These are phyloP conservation scores for Ganoderma resinaceum DNA, from an alignment of 1,284 basidiomycete species.

Conservation along the genomic window DNA sequence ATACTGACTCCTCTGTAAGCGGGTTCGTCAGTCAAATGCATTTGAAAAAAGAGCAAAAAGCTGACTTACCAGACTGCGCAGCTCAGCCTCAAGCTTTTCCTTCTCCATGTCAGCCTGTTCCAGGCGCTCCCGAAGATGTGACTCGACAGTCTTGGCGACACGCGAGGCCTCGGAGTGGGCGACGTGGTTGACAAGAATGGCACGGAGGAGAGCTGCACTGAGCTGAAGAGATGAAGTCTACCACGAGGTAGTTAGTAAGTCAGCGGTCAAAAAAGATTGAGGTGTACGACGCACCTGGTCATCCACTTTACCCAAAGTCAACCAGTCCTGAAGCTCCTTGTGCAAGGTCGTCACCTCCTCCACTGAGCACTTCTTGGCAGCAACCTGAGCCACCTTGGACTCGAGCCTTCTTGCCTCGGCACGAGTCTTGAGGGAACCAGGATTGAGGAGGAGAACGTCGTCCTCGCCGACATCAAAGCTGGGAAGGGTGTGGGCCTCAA, in stretches of 20 bases:
- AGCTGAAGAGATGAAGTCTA: conserved; percentile 67
- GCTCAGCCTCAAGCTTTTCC: conserved; percentile 68
- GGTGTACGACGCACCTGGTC: conserved; percentile 58
- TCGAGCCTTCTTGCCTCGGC: conserved; percentile 72
- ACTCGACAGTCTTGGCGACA: conserved; percentile 65
- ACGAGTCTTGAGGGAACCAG: conserved; percentile 53
- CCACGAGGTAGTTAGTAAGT: conserved; percentile 3
- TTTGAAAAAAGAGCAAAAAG: conserved; percentile 29
- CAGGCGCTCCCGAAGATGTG: conserved; percentile 63
- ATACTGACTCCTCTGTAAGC: conserved; percentile 61
- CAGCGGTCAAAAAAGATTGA: conserved; percentile 22
- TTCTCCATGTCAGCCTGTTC: conserved; percentile 66
- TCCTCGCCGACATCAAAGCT: conserved; percentile 48
- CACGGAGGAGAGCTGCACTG: conserved; percentile 65
- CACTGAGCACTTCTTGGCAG: conserved; percentile 84
- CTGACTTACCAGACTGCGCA: conserved; percentile 66
- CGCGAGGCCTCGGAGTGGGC: conserved; percentile 78
- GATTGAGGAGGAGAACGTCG: conserved; percentile 48
- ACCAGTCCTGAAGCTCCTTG: conserved; percentile 76
- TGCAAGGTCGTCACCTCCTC: conserved; percentile 79
- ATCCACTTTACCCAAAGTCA: conserved; percentile 63
- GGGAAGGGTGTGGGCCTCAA: conserved; percentile 49
- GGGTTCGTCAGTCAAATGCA: conserved; percentile 28
- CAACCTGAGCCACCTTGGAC: conserved; percentile 77
- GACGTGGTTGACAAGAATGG: conserved; percentile 80